Base-by-base conservation (phyloP, 31 red algal genomes). In the Odonthalia washingtoniensis region DNA sequence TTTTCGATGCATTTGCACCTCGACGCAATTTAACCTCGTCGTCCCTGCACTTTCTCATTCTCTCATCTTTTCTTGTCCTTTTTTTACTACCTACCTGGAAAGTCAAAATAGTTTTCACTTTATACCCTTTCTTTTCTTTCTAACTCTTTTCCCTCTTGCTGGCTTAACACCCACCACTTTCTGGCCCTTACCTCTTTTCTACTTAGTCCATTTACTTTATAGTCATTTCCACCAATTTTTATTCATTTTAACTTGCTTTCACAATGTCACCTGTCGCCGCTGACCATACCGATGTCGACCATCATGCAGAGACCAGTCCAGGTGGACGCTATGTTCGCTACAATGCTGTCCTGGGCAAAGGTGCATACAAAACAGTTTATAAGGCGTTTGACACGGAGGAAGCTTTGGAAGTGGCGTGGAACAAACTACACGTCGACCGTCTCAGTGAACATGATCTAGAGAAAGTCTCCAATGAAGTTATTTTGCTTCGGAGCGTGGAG, bases 351-450 rank as follows among this genome's bases (percentile, higher is more conserved):
- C 65, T 99, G 41, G 98, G 98, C 1, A 77, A 72, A 44, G 98
- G 98, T 39, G 81, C 98, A 28, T 99, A 95, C 88, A 99, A 99
- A 82, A 94, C 91, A 33, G 98, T 99, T 27, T 99, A 99, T 84
- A 95, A 97, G 57, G 98, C 93, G 33, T 99, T 99, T 75, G 98
- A 99, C 40, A 97, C 89, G 31, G 90, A 95, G 30, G 93, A 99
- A 53, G 98, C 95, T 30, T 38, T 99, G 14, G 95, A 99, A 42
- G 98, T 99, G 35, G 98, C 98, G 30, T 99, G 98, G 98, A 99
- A 99, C 49, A 99, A 99, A 64, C 93, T 99, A 26, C 89, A 99
- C 66, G 89, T 95, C 38, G 92, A 97, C 70, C 92, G 98, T 46
- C 74, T 99, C 69, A 77, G 89, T 21, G 78, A 95, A 52, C 82